These are phyloP conservation scores for Globisporangium viniferum DNA, from an alignment of 352 stramenopile species.

Conservation along the genomic window DNA sequence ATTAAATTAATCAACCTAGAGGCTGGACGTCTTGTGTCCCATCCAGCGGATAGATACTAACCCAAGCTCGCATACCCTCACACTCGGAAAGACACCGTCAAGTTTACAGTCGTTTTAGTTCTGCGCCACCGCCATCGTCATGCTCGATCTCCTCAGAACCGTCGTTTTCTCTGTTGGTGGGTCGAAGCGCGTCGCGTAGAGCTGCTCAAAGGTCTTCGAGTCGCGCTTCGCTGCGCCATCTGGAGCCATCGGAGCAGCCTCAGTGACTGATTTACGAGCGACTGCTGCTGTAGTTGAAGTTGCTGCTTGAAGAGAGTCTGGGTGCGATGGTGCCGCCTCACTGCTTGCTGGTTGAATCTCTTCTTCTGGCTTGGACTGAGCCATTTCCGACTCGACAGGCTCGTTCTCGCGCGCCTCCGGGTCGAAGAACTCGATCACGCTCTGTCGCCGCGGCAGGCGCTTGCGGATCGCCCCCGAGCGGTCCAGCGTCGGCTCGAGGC, in stretches of 20 bases:
- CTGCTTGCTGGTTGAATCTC: not conserved
- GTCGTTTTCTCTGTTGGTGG: slow-evolving; percentile 15
- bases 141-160: slow-evolving; percentile 21
- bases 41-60: not conserved
- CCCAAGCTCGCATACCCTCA: not conserved
- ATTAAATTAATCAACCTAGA: slow-evolving; percentile 7
- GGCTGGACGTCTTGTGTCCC: not conserved
- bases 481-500: slow-evolving; percentile 40
- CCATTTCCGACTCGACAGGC: not conserved
- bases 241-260: not conserved
- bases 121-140: slow-evolving; percentile 11
- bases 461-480: slow-evolving; percentile 42
- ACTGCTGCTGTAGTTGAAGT: not conserved
- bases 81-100: not conserved
- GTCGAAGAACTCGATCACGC: slow-evolving; percentile 54
- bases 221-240: slow-evolving; percentile 7
- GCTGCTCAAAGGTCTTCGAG: slow-evolving; percentile 32
- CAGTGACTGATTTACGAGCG: not conserved
- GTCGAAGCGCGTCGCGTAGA: slow-evolving; percentile 72
- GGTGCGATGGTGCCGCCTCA: not conserved
- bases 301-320: not conserved
- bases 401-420: slow-evolving; percentile 14
- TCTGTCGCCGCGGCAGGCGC: slow-evolving; percentile 39
- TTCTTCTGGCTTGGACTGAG: not conserved
- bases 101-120: not conserved